These are phyloP conservation scores for Corynascus novoguineensis DNA, from an alignment of 495 filamentous ascomycete species.

Conservation along the genomic window DNA sequence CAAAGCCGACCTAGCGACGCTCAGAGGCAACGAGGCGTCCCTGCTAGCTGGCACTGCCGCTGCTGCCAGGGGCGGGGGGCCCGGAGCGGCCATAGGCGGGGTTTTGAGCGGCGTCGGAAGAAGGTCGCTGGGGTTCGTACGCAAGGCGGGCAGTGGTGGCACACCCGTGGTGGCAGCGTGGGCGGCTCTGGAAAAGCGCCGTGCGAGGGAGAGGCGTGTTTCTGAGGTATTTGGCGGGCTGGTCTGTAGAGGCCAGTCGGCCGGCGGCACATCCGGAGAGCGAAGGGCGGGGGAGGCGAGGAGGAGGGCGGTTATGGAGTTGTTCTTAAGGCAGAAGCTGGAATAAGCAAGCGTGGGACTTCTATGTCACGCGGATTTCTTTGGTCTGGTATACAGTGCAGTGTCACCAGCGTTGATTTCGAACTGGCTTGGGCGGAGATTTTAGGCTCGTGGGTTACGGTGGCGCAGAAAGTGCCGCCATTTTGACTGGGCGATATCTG, in stretches of 20 bases:
- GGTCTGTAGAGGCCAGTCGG: slow-evolving; percentile 40
- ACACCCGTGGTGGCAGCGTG: slow-evolving; percentile 24
- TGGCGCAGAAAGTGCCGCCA: too few relatives aligned
- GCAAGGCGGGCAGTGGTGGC: slow-evolving; percentile 25
- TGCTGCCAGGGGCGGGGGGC: slow-evolving; percentile 5
- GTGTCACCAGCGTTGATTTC: too few relatives aligned
- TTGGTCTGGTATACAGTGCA: too few relatives aligned
- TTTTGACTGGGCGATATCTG: too few relatives aligned
- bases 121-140: slow-evolving; percentile 29
- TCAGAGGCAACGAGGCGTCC: background rate
- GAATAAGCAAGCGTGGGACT: background rate
- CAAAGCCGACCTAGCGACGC: slow-evolving; percentile 32
- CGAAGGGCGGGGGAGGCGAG: slow-evolving; percentile 43
- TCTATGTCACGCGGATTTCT: background rate
- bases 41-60: too few relatives aligned
- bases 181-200: slow-evolving; percentile 34
- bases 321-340: slow-evolving; percentile 32
- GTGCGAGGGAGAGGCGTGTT: slow-evolving; percentile 39
- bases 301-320: slow-evolving; percentile 35
- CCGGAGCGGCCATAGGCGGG: slow-evolving; percentile 21
- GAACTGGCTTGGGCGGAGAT: too few relatives aligned
- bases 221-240: slow-evolving; percentile 45
- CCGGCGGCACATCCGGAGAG: slow-evolving; percentile 28
- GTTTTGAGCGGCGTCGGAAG: slow-evolving; percentile 32
- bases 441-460: background rate